A percentile compares a stretch with the other conserved stretches of the same genome.
Conservation (phyloP, 257 asterid genomes). For the Catharanthus roseus region DNA sequence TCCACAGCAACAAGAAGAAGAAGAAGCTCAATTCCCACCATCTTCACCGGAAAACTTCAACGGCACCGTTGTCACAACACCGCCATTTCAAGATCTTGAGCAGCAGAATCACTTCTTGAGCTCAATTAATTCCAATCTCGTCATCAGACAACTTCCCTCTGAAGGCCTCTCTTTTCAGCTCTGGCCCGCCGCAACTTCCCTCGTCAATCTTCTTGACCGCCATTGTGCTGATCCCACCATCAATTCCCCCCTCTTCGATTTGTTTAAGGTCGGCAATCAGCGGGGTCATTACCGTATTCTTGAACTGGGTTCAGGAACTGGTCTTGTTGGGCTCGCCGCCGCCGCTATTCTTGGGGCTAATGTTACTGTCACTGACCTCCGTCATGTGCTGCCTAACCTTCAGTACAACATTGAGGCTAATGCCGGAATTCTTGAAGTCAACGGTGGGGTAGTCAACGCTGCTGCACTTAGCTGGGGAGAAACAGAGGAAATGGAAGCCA, state of each 20-base stretch:
- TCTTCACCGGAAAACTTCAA: not conserved
- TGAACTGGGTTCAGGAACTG: slow-evolving; percentile 97
- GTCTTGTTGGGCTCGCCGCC: slow-evolving; percentile 75
- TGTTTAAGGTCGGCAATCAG: slow-evolving; percentile 11
- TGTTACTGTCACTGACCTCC: slow-evolving; percentile 82
- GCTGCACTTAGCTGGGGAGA: slow-evolving; percentile 77
- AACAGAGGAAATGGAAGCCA: slow-evolving; percentile 40
- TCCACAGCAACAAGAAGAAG: not conserved
- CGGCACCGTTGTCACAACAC: not conserved
- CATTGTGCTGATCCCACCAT: slow-evolving; percentile 11
- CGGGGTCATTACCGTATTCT: slow-evolving; percentile 43
- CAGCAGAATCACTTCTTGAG: slow-evolving; percentile 31
- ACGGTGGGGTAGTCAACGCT: slow-evolving; percentile 42
- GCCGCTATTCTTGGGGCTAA: slow-evolving; percentile 67
- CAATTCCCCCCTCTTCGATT: slow-evolving; percentile 25
- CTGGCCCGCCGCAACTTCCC: slow-evolving; percentile 90
- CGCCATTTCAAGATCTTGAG: not conserved
- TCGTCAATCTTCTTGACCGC: slow-evolving; percentile 62
- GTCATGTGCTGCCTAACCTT: slow-evolving; percentile 68
- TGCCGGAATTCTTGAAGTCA: slow-evolving; percentile 28
- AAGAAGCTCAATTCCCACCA: not conserved
- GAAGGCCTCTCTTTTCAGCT: slow-evolving; percentile 89
- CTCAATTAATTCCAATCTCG: slow-evolving; percentile 45
- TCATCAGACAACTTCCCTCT: slow-evolving; percentile 62
- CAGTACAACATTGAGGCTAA: slow-evolving; percentile 58